Evolutionary conservation across 2,329 filamentous ascomycete species (phyloP), one percentile per base, ranked within the genome.

Genomic region (Ceratocystis alfenasii): DNA sequence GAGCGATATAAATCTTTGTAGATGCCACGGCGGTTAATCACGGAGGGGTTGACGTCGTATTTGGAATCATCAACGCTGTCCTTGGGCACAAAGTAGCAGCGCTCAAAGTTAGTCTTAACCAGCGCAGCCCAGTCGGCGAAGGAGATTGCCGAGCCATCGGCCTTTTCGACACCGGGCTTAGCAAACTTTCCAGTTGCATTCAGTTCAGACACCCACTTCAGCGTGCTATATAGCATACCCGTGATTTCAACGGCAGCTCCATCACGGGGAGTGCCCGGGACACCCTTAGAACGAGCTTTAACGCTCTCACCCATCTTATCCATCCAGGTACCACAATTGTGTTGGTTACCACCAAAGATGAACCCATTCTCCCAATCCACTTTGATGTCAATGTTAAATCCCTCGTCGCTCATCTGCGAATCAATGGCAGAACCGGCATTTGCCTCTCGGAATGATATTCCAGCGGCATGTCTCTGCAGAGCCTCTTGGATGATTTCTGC

Each of bases 221-320:
- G 79, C 5, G 89, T 87, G 78, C 92, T 97, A 79, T 96, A 99
- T 20, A 94, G 80, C 66, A 99, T 82, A 61, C 94, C 95, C 0
- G 87, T 96, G 73, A 99, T 97, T 75, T 99, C 94, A 66, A 99
- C 83, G 22, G 94, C 91, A 53, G 94, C 91, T 36, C 94, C 94
- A 74, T 99, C 95, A 71, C 95, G 88, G 60, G 94, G 94, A n/a
- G 94, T 99, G 7, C 92, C 94, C 0, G 94, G 95, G 22, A 96
- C 80, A 62, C 94, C 95, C 78, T 96, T 97, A 72, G 87, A 96
- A 67, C 88, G 87, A 17, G 95, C 94, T 68, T 87, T 89, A 69
- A 89, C 85, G 69, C 91, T 96, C 75, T 99, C 94, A n/a, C 94
- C 94, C 94, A 99, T 99, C 82, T 99, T 99, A 80, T 99, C 94